Conservation (phyloP, 441 rosid genomes). For the Theobroma grandiflorum region DNA sequence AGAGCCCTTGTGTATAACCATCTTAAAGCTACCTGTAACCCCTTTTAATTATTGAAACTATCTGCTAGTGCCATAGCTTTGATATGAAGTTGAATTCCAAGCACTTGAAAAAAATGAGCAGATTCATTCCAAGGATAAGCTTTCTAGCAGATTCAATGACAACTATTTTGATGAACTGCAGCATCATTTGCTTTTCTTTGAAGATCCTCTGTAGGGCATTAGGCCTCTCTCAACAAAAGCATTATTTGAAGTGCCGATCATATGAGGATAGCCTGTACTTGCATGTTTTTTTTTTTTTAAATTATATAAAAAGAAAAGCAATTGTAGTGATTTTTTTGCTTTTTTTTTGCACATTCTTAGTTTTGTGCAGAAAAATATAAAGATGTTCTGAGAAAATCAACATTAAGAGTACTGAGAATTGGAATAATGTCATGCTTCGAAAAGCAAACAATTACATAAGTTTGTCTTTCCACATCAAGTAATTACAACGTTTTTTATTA, state of each 20-base stretch:
- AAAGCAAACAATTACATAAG: conserved; percentile 18
- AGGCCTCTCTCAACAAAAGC: background rate
- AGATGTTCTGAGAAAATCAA: background rate
- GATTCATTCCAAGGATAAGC: background rate
- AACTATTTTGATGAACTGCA: background rate
- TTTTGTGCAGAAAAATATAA: background rate
- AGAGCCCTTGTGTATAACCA: background rate
- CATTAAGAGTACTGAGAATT: background rate
- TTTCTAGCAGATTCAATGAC: background rate
- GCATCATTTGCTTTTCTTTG: background rate
- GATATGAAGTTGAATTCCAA: background rate
- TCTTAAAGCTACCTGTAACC: background rate
- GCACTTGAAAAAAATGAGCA: background rate
- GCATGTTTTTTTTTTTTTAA: too few relatives aligned
- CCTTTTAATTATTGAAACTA: background rate
- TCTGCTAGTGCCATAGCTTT: background rate
- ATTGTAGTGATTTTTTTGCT: too few relatives aligned
- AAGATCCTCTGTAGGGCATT: background rate
- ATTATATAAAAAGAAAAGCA: too few relatives aligned
- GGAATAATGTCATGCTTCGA: background rate
- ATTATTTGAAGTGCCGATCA: background rate
- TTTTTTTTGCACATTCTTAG: too few relatives aligned
- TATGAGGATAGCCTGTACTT: too few relatives aligned
- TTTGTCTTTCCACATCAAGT: conserved; percentile 42
- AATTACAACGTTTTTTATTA: conserved; percentile 32